Base-by-base conservation (phyloP, 192 early-diverging fungal genomes). In the Backusella mclennaniae region DNA sequence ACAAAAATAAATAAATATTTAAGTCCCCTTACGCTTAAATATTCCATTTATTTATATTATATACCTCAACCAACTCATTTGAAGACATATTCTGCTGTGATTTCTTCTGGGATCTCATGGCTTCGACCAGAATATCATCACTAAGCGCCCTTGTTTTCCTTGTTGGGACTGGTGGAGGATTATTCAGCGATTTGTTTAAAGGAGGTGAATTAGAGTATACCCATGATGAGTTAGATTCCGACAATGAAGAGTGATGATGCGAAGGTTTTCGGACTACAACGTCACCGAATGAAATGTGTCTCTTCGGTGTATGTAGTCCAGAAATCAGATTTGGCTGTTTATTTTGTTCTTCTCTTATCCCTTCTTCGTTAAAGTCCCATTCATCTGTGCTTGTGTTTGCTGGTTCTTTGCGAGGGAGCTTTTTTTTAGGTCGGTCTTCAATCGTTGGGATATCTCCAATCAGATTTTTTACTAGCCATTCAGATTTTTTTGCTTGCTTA, bases 401-500 rank as follows among this genome's bases (percentile, higher is more conserved):
- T 5, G 77, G 67, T 2, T 78, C 73, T 68, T 85, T 86, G 46
- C 79, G 84, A 52, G 79, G 73, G 63, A 85, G 71, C 19, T 84
- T 85, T 74, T 89, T 91, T 44, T 87, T 89, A 29, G 90, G 86
- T 33, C 93, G 80, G 66, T 89, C 82, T 59, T 92, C 91, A 41
- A 96, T 86, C 0, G 91, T 90, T 6, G 92, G 90, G n/a, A 96
- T 70, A 29, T 88, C 85, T n/a, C 82, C 75, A 29, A 95, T 79
- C 4, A 96, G 33, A 2, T 78, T 85, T 4, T 82, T 81, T 1
- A 88, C 91, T 11, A 96, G 79, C 79, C 92, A 93, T 6, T 87
- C 77, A 69, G 85, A 86, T 77, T 90, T 93, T 80, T 92, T 95
- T 17, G 92, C 89, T 71, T 89, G 87, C 75, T 88, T 95, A 79